Evolutionary conservation across 2,329 filamentous ascomycete species (phyloP), one percentile per base, ranked within the genome.

Genomic region (Fusarium compactum): DNA sequence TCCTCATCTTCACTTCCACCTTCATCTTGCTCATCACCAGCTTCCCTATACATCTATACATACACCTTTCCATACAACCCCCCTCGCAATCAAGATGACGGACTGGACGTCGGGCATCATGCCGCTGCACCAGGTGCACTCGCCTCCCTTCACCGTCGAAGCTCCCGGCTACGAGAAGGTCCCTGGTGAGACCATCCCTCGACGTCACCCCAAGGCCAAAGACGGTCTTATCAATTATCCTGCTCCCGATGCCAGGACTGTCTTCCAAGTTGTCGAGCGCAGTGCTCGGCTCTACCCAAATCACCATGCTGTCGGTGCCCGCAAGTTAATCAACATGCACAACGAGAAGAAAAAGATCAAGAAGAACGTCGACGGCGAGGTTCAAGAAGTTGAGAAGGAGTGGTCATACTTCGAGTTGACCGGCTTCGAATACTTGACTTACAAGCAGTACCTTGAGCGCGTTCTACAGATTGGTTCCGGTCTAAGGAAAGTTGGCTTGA

Each of bases 361-460:
- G 86, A 97, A 97, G 87, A 86, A 93, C 53, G 84, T 97, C 62
- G 92, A 97, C 76, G 94, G 94, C 73, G 87, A 92, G 79, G 87
- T 94, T 80, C 85, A 86, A 70, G 89, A 95, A 82, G 89, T 96
- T 34, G 92, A 97, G 69, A 97, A 97, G 89, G 89, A 95, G 80
- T 97, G 94, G 94, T 90, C 91, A 56, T 97, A 90, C 82, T 97
- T 93, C 74, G 94, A 97, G 85, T 89, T 97, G 72, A 91, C 91
- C 67, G 84, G 85, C 51, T 97, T 92, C 84, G 85, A 86, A 46
- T 97, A 90, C 84, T 85, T 91, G 77, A 93, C 89, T 74, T 97
- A 95, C 82, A 85, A 87, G 76, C 91, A 97, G 82, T 96, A 95
- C 78, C 89, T 93, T 81, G 85, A 89, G 76, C 85, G 90, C 68